A percentile compares a stretch with the other conserved stretches of the same genome.
Conservation (phyloP, 2,329 filamentous ascomycete genomes). For the Daldinia eschscholtzii region DNA sequence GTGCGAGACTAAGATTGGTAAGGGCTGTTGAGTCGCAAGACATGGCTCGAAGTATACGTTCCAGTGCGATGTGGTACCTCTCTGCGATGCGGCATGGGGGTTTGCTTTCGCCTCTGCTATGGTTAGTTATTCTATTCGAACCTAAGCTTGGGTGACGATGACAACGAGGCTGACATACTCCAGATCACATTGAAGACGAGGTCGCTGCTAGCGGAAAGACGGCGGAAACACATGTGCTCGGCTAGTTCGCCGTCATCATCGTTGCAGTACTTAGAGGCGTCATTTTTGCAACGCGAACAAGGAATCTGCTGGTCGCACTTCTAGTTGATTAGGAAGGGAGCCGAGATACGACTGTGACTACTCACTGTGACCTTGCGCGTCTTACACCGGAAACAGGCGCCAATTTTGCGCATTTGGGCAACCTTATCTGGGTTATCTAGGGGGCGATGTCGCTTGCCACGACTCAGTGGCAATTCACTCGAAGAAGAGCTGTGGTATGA, state of each 20-base stretch:
- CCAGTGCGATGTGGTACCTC: conserved; percentile 26
- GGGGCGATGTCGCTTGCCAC: conserved; percentile 49
- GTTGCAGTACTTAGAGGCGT: conserved; percentile 45
- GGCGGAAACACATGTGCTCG: conserved; percentile 49
- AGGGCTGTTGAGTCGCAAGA: conserved; percentile 21
- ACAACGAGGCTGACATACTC: conserved; percentile 38
- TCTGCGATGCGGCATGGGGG: conserved; percentile 20
- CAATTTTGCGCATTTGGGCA: conserved; percentile 62
- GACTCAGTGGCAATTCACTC: conserved; percentile 43
- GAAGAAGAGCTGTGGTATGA: conserved; percentile 38
- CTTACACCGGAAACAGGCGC: conserved; percentile 63
- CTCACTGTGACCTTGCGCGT: conserved; percentile 63
- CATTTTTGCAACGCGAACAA: conserved; percentile 48
- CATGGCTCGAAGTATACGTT: conserved; percentile 41
- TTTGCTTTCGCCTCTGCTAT: conserved; percentile 25
- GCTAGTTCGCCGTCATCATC: conserved; percentile 43
- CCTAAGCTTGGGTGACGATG: conserved; percentile 4
- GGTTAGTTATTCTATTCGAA: conserved; percentile 27
- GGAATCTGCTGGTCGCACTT: conserved; percentile 57
- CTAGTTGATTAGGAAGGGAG: conserved; percentile 33
- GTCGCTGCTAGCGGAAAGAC: conserved; percentile 33
- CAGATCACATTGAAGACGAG: conserved; percentile 46
- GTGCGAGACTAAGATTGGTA: conserved; percentile 39
- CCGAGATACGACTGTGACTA: conserved; percentile 42
- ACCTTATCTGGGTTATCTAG: conserved; percentile 58